phyloP scores from a whole-genome alignment of 2,329 filamentous ascomycete species.

The Penicillium hesseltinei region DNA sequence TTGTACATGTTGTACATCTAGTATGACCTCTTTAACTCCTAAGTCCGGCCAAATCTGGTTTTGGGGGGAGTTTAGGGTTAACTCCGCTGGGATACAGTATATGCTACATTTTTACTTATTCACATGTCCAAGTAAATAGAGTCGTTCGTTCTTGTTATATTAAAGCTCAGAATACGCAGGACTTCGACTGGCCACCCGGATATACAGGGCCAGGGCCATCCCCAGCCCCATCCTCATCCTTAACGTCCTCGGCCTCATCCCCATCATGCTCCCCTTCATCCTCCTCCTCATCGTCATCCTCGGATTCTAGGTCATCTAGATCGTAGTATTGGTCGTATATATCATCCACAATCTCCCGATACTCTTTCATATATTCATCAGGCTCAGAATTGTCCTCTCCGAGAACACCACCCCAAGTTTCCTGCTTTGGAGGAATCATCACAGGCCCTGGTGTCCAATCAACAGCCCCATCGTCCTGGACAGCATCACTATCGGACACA shows the following conservation, averaged over 20 bases:
- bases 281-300: background rate
- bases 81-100: background rate
- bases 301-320: background rate
- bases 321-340: background rate
- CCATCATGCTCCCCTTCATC: background rate
- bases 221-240: background rate
- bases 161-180: background rate
- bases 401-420: background rate
- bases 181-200: background rate
- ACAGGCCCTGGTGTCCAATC: background rate
- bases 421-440: background rate
- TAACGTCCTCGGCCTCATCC: background rate
- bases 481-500: background rate
- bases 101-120: background rate
- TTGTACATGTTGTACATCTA: background rate
- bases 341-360: background rate
- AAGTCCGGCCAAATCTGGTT: background rate
- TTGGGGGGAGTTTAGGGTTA: background rate
- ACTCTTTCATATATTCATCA: background rate
- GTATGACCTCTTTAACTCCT: background rate
- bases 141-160: background rate
- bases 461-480: background rate
- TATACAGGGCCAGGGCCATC: background rate
- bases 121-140: background rate
- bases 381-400: background rate